These are phyloP conservation scores for Lithocarpus polystachyus DNA, from an alignment of 306 rosid species.

Conservation along the genomic window DNA sequence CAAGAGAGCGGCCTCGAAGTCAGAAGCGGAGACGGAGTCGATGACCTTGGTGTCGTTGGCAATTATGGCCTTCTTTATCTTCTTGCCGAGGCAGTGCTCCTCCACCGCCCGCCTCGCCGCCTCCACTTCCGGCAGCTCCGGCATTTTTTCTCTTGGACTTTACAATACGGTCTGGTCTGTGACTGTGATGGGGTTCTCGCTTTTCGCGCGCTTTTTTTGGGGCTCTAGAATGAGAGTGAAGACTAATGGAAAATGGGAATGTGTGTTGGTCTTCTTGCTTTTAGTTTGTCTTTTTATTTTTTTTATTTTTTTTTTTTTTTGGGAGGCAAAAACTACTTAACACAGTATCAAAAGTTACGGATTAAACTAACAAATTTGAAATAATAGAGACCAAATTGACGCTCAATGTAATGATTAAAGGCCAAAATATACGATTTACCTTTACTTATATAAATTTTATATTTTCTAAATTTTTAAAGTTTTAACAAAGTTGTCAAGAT, in stretches of 20 bases:
- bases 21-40: slow-evolving; percentile 62
- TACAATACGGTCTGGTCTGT: background rate
- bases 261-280: background rate
- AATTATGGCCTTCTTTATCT: slow-evolving; percentile 49
- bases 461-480: no score
- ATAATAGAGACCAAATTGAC: no score
- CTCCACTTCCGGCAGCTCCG: slow-evolving; percentile 97
- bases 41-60: slow-evolving; percentile 88
- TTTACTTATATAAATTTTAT: no score
- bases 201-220: slow-evolving; percentile 38
- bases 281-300: no score
- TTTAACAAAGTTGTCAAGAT: no score
- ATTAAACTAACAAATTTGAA: no score
- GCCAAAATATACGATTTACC: no score
- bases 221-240: background rate
- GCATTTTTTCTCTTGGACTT: slow-evolving; percentile 40
- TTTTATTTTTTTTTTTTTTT: fast-evolving
- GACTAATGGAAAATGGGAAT: no score
- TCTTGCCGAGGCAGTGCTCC: slow-evolving; percentile 78
- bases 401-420: no score
- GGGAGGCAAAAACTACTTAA: no score
- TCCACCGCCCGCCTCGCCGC: slow-evolving; percentile 87
- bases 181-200: background rate
- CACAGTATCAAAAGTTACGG: no score
- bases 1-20: slow-evolving; percentile 66